A percentile compares a stretch with the other conserved stretches of the same genome.
Conservation (phyloP, 2,329 filamentous ascomycete species). For the Talaromyces piceae region DNA sequence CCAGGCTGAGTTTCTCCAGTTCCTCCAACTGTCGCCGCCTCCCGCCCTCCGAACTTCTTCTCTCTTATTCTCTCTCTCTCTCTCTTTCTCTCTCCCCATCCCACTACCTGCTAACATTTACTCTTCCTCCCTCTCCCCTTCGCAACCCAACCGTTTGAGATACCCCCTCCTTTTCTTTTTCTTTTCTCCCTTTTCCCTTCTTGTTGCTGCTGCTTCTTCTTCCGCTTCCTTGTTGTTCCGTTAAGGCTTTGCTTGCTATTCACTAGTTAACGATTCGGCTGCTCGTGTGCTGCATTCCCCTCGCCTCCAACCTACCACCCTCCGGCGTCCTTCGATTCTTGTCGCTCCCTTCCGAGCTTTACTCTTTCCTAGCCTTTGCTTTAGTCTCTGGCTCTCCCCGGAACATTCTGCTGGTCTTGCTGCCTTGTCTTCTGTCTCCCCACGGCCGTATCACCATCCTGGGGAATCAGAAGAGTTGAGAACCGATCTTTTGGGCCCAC, state of each 20-base stretch:
- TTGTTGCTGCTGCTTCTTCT: constrained; percentile 19
- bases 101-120: too few relatives aligned
- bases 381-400: constrained; percentile 1
- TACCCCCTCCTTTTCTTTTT: constrained; percentile 5
- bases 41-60: background rate
- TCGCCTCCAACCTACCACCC: too few relatives aligned
- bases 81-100: background rate
- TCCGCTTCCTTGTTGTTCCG: constrained; percentile 21
- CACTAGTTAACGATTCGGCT: too few relatives aligned
- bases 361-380: constrained; percentile 10
- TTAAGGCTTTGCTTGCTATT: constrained; percentile 17
- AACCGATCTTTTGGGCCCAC: constrained; percentile 16
- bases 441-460: constrained; percentile 20
- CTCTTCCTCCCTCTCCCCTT: background rate
- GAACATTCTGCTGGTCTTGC: constrained; percentile 11
- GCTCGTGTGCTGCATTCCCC: constrained; percentile 8
- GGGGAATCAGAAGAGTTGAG: constrained; percentile 25
- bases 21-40: background rate
- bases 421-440: constrained; percentile 19
- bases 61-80: background rate
- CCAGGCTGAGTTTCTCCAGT: background rate
- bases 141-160: background rate
- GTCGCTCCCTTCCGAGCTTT: constrained; percentile 19
- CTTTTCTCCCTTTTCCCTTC: constrained; percentile 7
- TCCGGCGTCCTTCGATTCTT: constrained; percentile 14